Percentiles rank a stretch among this genome's conserved stretches.
These are phyloP conservation scores for Colletotrichum higginsianum DNA, from an alignment of 2,329 filamentous ascomycete genomes.

Conservation along the genomic window DNA sequence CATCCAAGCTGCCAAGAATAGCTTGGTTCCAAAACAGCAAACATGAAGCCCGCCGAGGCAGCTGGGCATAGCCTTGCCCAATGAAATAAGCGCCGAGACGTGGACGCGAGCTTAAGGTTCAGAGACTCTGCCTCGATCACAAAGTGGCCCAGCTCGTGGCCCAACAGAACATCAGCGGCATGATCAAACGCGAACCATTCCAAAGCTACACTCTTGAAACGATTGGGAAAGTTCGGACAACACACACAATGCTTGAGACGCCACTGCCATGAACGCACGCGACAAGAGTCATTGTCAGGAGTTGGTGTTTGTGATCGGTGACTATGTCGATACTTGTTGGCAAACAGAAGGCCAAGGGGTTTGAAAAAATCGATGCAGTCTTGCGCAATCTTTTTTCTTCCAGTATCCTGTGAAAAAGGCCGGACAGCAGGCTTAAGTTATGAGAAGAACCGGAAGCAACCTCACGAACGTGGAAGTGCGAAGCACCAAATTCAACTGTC, in stretches of 20 bases:
- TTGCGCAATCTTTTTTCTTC: too few species aligned
- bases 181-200: background rate
- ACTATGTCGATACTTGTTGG: too few species aligned
- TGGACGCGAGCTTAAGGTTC: background rate
- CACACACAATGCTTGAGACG: background rate
- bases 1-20: too few species aligned
- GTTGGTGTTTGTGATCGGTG: background rate
- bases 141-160: background rate
- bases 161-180: background rate
- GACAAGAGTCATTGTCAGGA: background rate
- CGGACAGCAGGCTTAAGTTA: too few species aligned
- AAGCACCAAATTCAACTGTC: background rate
- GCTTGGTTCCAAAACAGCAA: too few species aligned
- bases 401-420: too few species aligned
- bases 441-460: background rate
- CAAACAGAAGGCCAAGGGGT: too few species aligned
- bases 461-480: background rate
- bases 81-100: background rate
- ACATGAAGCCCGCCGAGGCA: background rate
- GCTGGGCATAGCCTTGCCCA: background rate
- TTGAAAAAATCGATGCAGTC: too few species aligned
- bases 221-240: constrained; percentile 11
- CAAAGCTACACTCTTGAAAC: constrained; percentile 22
- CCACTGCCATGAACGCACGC: background rate
- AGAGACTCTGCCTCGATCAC: background rate